These are phyloP conservation scores for Nicotiana tabacum DNA, from an alignment of 257 asterid species.

Conservation along the genomic window DNA sequence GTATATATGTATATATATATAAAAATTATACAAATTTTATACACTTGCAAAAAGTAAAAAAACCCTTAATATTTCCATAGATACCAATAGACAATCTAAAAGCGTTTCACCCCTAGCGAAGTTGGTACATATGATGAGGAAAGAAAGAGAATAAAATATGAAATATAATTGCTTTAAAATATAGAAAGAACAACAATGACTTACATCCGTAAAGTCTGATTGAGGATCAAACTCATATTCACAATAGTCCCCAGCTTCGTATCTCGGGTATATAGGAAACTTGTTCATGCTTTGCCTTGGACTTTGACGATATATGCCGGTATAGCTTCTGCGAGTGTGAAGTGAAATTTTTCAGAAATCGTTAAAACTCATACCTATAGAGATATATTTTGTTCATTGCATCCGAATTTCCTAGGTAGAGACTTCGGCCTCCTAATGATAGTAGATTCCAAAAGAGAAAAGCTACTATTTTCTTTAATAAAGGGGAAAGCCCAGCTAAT, in stretches of 20 bases:
- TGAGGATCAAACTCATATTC: slow-evolving; percentile 54
- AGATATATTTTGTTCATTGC: not conserved
- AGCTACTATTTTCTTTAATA: not conserved
- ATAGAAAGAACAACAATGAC: not conserved
- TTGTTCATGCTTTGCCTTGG: slow-evolving; percentile 33
- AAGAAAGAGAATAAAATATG: not conserved
- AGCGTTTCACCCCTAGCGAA: too few species aligned
- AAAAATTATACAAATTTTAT: too few species aligned
- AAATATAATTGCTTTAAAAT: not conserved
- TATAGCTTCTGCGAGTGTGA: not conserved
- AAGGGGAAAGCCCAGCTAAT: not conserved
- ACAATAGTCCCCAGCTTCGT: slow-evolving; percentile 26
- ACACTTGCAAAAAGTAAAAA: too few species aligned
- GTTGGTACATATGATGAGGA: not conserved
- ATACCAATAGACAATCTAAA: too few species aligned
- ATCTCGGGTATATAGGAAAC: slow-evolving; percentile 27
- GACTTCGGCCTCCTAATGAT: not conserved
- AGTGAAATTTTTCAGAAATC: not conserved
- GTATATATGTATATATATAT: too few species aligned
- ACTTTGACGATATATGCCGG: not conserved
- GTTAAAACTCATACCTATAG: not conserved
- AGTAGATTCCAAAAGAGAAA: not conserved
- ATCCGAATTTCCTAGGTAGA: not conserved
- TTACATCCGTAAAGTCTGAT: slow-evolving; percentile 54
- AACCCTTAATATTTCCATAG: too few species aligned